Evolutionary conservation across 352 stramenopile species (phyloP).

Genomic region (Globisporangium canariense): DNA sequence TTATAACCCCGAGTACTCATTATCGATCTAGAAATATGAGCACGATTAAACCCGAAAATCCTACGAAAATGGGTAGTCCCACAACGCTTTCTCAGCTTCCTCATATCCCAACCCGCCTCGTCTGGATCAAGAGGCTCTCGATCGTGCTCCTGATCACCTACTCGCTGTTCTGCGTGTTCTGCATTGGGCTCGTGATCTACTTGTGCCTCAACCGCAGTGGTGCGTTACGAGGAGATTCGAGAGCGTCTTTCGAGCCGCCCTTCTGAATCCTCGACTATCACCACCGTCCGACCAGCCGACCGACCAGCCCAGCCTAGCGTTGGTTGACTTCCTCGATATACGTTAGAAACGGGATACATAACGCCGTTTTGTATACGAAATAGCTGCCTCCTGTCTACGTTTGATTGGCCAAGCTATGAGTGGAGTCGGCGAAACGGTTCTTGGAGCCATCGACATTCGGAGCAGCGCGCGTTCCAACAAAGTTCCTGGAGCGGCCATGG

Average conservation of each 20-base stretch:
- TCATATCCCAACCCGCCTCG: neutral
- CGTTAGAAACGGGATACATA: no score
- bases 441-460: conserved; percentile 9
- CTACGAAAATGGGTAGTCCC: no score
- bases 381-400: no score
- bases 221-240: conserved; percentile 29
- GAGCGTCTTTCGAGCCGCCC: conserved; percentile 19
- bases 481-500: neutral
- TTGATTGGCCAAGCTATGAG: no score
- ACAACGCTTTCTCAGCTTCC: neutral
- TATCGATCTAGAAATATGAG: no score
- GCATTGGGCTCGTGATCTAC: conserved; percentile 31
- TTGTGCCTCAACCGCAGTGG: conserved; percentile 39
- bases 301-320: no score
- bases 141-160: conserved; percentile 37
- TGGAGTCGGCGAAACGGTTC: conserved; percentile 1
- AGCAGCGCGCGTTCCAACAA: conserved; percentile 7
- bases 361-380: no score
- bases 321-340: no score
- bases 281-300: no score
- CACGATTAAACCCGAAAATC: no score
- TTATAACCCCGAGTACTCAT: no score
- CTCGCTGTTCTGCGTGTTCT: conserved; percentile 32
- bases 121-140: conserved; percentile 23
- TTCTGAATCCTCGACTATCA: no score